phyloP scores from a whole-genome alignment of 331 rosid species.

The Saraca asoca region DNA sequence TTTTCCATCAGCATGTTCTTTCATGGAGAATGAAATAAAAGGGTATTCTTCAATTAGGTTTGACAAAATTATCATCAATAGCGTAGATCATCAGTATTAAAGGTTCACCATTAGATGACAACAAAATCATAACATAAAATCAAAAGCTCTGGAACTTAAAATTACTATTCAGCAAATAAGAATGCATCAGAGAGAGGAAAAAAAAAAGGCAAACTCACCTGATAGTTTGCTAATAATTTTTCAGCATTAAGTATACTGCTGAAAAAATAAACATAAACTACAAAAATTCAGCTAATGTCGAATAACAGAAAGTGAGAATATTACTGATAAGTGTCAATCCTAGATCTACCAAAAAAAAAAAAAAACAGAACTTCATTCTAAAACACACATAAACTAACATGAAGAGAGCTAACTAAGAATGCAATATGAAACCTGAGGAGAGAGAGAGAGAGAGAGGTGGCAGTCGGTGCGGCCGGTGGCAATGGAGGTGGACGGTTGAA shows the following conservation, averaged over 20 bases:
- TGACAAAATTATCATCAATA: too few relatives aligned
- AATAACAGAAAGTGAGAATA: neutral
- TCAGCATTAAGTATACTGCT: neutral
- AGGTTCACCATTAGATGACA: too few relatives aligned
- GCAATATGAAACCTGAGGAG: constrained; percentile 25
- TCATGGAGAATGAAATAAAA: too few relatives aligned
- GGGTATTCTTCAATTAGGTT: too few relatives aligned
- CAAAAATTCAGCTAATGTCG: neutral
- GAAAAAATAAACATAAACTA: too few relatives aligned
- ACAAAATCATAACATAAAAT: too few relatives aligned
- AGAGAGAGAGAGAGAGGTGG: neutral
- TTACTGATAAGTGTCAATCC: neutral
- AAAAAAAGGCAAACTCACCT: neutral
- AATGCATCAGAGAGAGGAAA: too few relatives aligned
- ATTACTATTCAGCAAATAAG: too few relatives aligned
- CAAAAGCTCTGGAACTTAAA: too few relatives aligned
- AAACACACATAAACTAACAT: neutral
- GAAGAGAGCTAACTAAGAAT: neutral
- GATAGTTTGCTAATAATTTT: neutral
- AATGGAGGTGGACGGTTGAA: constrained; percentile 11
- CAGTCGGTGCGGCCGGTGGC: neutral
- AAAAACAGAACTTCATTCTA: neutral
- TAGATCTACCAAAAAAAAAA: constrained; percentile 17
- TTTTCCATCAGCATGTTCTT: too few relatives aligned
- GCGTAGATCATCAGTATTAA: too few relatives aligned